Conservation (phyloP, 2,329 filamentous ascomycete genomes). For the Aspergillus hortae region DNA sequence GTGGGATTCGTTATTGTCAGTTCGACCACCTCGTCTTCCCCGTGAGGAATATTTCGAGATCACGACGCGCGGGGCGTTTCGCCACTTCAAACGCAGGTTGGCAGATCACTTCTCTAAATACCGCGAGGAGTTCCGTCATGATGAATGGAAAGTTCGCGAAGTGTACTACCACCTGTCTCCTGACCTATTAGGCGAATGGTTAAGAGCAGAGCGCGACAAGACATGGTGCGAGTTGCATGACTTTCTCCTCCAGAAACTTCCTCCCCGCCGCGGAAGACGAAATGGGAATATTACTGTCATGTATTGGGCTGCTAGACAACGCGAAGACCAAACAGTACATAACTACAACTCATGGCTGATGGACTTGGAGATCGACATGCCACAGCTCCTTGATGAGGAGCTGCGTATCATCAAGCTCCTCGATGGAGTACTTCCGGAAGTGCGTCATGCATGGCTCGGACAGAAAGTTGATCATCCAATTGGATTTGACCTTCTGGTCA, state of each 20-base stretch:
- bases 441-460: no score
- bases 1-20: no score
- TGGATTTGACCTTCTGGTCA: no score
- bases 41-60: no score
- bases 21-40: no score
- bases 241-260: neutral
- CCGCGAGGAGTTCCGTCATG: neutral
- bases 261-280: neutral
- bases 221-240: neutral
- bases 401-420: no score
- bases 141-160: neutral
- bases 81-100: neutral
- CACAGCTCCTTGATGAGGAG: no score
- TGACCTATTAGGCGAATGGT: neutral
- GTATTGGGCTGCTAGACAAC: neutral
- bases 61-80: neutral
- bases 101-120: neutral
- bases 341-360: neutral
- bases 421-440: no score
- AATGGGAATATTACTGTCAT: neutral
- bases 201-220: neutral
- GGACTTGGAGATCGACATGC: neutral
- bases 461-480: no score
- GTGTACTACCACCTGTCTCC: neutral
- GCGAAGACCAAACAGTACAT: neutral